Evolutionary conservation across 139 green algal genomes (phyloP).

Genomic region (Picochlorum sp.): DNA sequence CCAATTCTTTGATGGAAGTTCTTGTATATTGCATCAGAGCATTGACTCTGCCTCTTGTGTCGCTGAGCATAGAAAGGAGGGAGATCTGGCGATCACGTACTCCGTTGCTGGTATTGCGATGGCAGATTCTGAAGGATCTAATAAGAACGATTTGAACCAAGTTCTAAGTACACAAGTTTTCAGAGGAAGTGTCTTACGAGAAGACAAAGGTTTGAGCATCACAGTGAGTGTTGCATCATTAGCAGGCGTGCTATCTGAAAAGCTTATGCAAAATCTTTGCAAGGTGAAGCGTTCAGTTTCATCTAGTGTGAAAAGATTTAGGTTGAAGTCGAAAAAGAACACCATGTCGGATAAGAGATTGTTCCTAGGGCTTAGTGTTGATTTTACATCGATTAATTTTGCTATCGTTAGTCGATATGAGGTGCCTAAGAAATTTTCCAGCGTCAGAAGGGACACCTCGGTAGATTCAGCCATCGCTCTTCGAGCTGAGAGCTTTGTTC

Average conservation of each 20-base stretch:
- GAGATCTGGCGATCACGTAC: slow-evolving; percentile 5
- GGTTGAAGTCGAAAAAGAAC: no score
- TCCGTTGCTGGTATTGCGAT: slow-evolving; percentile 1
- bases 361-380: no score
- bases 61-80: background rate
- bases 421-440: background rate
- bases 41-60: slow-evolving; percentile 10
- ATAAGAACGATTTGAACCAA: no score
- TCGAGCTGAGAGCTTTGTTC: background rate
- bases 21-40: slow-evolving; percentile 16
- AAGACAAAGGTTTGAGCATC: no score
- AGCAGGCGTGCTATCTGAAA: no score
- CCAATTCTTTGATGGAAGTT: slow-evolving; percentile 15
- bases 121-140: background rate
- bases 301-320: no score
- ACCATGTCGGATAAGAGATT: no score
- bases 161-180: no score
- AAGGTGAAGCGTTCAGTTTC: no score
- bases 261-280: no score
- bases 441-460: background rate
- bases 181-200: no score
- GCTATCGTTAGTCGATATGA: background rate
- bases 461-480: background rate
- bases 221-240: no score
- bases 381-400: background rate